Conservation (phyloP, 1,284 basidiomycete species). For the Boletellus deceptivus region DNA sequence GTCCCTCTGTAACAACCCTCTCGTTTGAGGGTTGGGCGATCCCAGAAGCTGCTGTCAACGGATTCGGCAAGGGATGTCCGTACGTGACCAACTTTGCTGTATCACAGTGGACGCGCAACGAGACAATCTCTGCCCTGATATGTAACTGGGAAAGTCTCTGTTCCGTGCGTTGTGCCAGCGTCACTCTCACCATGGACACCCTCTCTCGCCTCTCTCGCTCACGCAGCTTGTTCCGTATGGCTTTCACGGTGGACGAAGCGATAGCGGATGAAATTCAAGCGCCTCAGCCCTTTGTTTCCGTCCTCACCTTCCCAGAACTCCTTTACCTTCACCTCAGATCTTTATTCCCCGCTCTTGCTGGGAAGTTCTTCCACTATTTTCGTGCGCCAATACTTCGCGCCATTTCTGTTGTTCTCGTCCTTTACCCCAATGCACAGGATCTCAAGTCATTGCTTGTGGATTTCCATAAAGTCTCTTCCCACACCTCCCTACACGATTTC, state of each 20-base stretch:
- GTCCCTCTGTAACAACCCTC: not conserved
- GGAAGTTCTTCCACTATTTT: slow-evolving; percentile 7
- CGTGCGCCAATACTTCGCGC: not conserved
- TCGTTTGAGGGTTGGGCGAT: not conserved
- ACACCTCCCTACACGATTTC: not conserved
- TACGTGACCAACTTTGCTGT: not conserved
- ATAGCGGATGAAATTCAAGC: not conserved
- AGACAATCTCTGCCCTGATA: slow-evolving; percentile 7
- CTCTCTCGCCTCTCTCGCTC: slow-evolving; percentile 11
- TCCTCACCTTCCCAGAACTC: not conserved
- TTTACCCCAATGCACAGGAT: not conserved
- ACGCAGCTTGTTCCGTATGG: not conserved
- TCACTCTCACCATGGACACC: not conserved
- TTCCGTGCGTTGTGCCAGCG: not conserved
- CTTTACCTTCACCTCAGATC: not conserved
- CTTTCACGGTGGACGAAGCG: not conserved
- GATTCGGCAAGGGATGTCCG: not conserved
- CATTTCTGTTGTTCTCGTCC: not conserved
- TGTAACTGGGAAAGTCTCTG: slow-evolving; percentile 10
- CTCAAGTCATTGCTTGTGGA: slow-evolving; percentile 7
- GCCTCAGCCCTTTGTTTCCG: not conserved
- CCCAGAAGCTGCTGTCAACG: not conserved
- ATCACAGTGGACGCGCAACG: not conserved
- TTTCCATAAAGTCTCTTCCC: slow-evolving; percentile 3
- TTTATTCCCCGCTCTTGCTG: not conserved